Evolutionary conservation across 306 rosid genomes (phyloP), one percentile per base, ranked within the genome.

Genomic region (Vigna nakashimae): DNA sequence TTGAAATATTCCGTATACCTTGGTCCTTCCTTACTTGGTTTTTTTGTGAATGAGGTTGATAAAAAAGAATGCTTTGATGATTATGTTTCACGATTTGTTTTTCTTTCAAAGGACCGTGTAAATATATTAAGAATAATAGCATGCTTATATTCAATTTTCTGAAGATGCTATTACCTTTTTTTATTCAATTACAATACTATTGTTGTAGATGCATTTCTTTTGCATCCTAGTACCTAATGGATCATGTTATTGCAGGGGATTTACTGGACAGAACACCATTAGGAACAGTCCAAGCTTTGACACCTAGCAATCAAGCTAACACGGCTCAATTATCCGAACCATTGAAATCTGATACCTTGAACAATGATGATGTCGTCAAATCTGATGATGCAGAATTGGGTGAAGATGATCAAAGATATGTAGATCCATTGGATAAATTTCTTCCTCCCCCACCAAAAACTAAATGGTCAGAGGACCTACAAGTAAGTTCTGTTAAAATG

Each of bases 391-490:
- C 77, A 71, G 86, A 85, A 51, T 65, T 77, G 65, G 86, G 76
- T 64, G 88, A 81, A 17, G 92, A 86, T 81, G 92, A 86, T 43
- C 78, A 83, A 58, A 88, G 82, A 26, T 80, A 68, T 52, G 77
- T 40, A 38, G 88, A 87, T 69, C 90, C 90, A 1, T 85, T 95
- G 79, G 90, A 88, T 77, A 87, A 57, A 56, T 96, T 91, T 84
- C 93, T 92, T 68, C 98, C 94, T 71, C 89, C 96, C 15, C 96
- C 94, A 14, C 85, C 88, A 49, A 88, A 91, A 76, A 86, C 6
- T 17, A 87, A 88, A 87, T 92, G 99, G 86, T 90, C 94, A 0
- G 97, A 88, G 75, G 97, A 95, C 64, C 80, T 91, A 62, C 99
- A 95, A 84, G 99, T 91, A 84, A 84, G 91, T 75, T 85, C 65